These are phyloP conservation scores for Candida silvicultrix DNA, from an alignment of 805 yeast genomes.

Conservation along the genomic window DNA sequence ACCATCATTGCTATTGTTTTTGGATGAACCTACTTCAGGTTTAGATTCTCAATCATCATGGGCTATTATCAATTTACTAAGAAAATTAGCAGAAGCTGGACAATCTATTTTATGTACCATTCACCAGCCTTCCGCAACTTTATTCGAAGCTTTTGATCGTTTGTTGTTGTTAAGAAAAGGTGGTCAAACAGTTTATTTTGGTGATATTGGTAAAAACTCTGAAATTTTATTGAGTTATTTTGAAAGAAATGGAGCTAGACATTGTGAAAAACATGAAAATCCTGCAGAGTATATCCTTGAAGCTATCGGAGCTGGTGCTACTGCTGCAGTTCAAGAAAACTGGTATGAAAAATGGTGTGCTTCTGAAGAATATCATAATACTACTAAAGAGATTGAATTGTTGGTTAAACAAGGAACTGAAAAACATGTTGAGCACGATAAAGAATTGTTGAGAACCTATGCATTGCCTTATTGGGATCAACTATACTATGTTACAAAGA, in stretches of 20 bases:
- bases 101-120: slow-evolving; percentile 57
- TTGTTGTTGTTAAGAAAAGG: slow-evolving; percentile 59
- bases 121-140: slow-evolving; percentile 60
- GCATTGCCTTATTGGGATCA: slow-evolving; percentile 40
- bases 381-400: slow-evolving; percentile 25
- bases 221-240: slow-evolving; percentile 33
- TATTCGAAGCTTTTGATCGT: slow-evolving; percentile 55
- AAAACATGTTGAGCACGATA: slow-evolving; percentile 6
- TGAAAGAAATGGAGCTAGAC: slow-evolving; percentile 56
- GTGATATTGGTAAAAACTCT: slow-evolving; percentile 61
- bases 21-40: slow-evolving; percentile 60
- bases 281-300: slow-evolving; percentile 76
- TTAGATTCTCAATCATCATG: slow-evolving; percentile 54
- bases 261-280: slow-evolving; percentile 47
- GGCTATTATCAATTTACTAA: slow-evolving; percentile 48
- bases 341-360: slow-evolving; percentile 58
- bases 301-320: slow-evolving; percentile 77
- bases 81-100: slow-evolving; percentile 43
- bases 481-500: slow-evolving; percentile 30
- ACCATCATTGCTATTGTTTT: slow-evolving; percentile 24
- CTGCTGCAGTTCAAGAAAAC: slow-evolving; percentile 46
- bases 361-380: slow-evolving; percentile 28
- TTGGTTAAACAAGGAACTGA: slow-evolving; percentile 1
- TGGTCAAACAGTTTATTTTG: slow-evolving; percentile 68
- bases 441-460: slow-evolving; percentile 18